These are phyloP conservation scores for Dactylellina haptotyla DNA, from an alignment of 2,329 filamentous ascomycete genomes.

Conservation along the genomic window DNA sequence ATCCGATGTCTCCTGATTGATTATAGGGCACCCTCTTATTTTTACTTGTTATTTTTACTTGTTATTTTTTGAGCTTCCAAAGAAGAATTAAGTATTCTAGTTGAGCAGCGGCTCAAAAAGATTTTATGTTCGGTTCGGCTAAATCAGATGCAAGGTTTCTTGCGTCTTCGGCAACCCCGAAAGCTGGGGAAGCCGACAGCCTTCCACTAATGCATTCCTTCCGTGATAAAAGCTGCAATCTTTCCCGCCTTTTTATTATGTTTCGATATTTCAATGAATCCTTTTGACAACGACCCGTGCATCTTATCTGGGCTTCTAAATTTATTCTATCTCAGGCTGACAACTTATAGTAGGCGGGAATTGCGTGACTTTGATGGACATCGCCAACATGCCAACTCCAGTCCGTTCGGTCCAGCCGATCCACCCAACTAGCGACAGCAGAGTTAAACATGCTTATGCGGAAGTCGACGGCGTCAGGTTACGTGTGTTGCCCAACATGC, in stretches of 20 bases:
- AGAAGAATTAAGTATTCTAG: not conserved
- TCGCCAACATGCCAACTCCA: constrained; percentile 14
- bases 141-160: constrained; percentile 1
- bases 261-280: too few relatives aligned
- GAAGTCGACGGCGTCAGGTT: constrained; percentile 58
- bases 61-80: not conserved
- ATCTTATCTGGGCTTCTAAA: too few relatives aligned
- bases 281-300: too few relatives aligned
- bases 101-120: not conserved
- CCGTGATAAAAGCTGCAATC: not conserved
- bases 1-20: too few relatives aligned
- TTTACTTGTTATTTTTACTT: not conserved
- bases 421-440: constrained; percentile 56
- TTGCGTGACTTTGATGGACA: too few relatives aligned
- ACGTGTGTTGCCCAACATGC: constrained; percentile 54
- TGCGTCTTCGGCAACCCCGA: not conserved
- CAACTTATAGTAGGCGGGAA: too few relatives aligned
- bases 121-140: not conserved
- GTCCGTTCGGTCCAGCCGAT: constrained; percentile 53
- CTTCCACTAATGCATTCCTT: not conserved
- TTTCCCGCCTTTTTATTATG: not conserved
- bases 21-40: too few relatives aligned
- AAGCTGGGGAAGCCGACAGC: not conserved
- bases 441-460: constrained; percentile 58
- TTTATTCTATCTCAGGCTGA: too few relatives aligned